Evolutionary conservation across 441 rosid genomes (phyloP), one percentile per base, ranked within the genome.

Genomic region (Brassica hybrid): DNA sequence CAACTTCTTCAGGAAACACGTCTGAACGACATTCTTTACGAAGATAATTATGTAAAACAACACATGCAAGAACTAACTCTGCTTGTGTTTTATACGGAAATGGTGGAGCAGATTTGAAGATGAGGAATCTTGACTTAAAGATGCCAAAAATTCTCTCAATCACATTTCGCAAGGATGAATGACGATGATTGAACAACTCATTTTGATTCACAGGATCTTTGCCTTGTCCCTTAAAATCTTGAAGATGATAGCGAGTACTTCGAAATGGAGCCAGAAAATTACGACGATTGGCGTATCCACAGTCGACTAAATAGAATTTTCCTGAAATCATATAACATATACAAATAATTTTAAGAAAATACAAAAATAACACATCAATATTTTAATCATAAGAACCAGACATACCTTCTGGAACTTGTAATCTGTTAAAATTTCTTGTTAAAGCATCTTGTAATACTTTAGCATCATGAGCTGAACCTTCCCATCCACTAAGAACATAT

Each of bases 61-160:
- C n/a, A n/a, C n/a, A n/a, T n/a, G n/a, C n/a, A n/a, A n/a, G n/a
- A n/a, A n/a, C n/a, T n/a, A n/a, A n/a, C n/a, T n/a, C n/a, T n/a
- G n/a, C n/a, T n/a, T n/a, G n/a, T n/a, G n/a, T n/a, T n/a, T n/a
- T n/a, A n/a, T n/a, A n/a, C n/a, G n/a, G n/a, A 41, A 65, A 65
- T 3, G 56, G 56, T 19, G 70, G 70, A 4, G 56, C 17, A 13
- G 11, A 66, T 1, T 66, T 66, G 70, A 66, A 66, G 57, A 66
- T 66, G 1, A 66, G 12, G 21, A 66, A 66, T 19, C 56, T 13
- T 19, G 23, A 71, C 16, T 71, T 72, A 0, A 72, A 72, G 18
- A 72, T 66, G 13, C 38, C 58, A 21, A 66, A 66, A 43, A 43
- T 66, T 10, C 59, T 67, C 71, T 67, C 71, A 3, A 67, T 66